Conservation (phyloP, 2,329 filamentous ascomycete species). For the Pseudogymnoascus sp. region DNA sequence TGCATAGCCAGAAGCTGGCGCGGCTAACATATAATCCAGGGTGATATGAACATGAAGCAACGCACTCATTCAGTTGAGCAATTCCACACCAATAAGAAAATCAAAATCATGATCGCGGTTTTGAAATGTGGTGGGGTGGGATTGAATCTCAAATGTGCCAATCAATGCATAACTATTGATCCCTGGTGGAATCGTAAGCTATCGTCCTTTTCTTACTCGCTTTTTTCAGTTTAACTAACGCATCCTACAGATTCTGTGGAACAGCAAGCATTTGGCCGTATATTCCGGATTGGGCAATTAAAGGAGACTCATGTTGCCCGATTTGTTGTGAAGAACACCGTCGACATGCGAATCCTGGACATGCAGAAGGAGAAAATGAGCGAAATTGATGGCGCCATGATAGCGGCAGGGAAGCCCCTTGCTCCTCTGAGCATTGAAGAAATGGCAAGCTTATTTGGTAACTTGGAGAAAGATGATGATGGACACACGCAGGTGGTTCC, state of each 20-base stretch:
- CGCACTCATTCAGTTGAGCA: constrained; percentile 37
- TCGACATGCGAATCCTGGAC: constrained; percentile 47
- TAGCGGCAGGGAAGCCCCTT: constrained; percentile 15
- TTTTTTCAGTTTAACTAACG: background rate
- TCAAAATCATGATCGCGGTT: constrained; percentile 44
- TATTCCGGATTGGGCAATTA: constrained; percentile 56
- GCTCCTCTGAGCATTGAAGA: constrained; percentile 27
- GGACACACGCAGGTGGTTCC: constrained; percentile 24
- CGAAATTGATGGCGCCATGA: constrained; percentile 31
- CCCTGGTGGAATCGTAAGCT: constrained; percentile 29
- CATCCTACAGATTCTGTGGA: constrained; percentile 32
- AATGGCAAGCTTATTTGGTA: constrained; percentile 38
- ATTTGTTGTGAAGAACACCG: constrained; percentile 44
- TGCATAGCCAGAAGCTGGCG: background rate
- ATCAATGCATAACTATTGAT: constrained; percentile 36
- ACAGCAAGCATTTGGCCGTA: constrained; percentile 52
- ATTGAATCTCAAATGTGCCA: constrained; percentile 51
- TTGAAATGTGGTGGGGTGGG: constrained; percentile 44
- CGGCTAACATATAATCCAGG: constrained; percentile 29
- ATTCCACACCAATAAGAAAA: constrained; percentile 34
- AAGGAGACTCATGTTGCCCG: constrained; percentile 51
- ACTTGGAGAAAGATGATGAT: constrained; percentile 29
- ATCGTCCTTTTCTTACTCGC: background rate
- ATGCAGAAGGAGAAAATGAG: constrained; percentile 49
- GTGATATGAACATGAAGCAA: constrained; percentile 35